Base-by-base conservation (phyloP, 176 grass and related monocot species). In the Olyra latifolia region DNA sequence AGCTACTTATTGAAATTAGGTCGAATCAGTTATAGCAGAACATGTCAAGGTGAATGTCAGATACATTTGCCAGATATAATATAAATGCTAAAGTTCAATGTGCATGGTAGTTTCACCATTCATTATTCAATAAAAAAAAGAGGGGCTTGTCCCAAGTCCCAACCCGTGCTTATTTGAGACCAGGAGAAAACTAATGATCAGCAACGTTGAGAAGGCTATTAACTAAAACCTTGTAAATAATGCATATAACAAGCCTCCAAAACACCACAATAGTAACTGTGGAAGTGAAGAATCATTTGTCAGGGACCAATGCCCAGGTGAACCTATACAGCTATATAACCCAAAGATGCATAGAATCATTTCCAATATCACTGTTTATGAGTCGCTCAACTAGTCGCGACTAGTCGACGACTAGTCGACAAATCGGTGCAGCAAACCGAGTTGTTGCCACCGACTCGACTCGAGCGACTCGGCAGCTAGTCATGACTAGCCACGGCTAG, bases 11-110 rank as follows among this genome's bases (percentile, higher is more conserved):
- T 32, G 6, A 40, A 58, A 80, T 43, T 60, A 61, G 19, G 20
- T 61, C 71, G 82, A 75, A 63, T 14, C 40, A 71, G 45, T 24
- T 30, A 64, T n/a, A 50, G 15, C 7, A 68, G 60, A 55, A 38
- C 27, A 48, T 58, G 39, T 64, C 46, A 65, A 9, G 22, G 8
- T 69, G 65, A 53, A 76, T 74, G 43, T 29, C 55, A 55, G 32
- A 50, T 79, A 19, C 13, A 47, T 78, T 73, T 73, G 10, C 19
- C 46, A 30, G 49, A 66, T 76, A 71, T 52, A 24, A 77, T 55
- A 53, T 17, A 71, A 52, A 71, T 11, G 7, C 14, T 8, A 32
- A 10, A 71, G 40, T 25, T 76, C 64, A 62, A 63, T 45, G 39
- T 44, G 6, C 32, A 64, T 52, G 45, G 40, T 78, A 64, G n/a